Evolutionary conservation across 495 filamentous ascomycete genomes (phyloP), one percentile per base, ranked within the genome.

Genomic region (Lasiosphaeris hirsuta): DNA sequence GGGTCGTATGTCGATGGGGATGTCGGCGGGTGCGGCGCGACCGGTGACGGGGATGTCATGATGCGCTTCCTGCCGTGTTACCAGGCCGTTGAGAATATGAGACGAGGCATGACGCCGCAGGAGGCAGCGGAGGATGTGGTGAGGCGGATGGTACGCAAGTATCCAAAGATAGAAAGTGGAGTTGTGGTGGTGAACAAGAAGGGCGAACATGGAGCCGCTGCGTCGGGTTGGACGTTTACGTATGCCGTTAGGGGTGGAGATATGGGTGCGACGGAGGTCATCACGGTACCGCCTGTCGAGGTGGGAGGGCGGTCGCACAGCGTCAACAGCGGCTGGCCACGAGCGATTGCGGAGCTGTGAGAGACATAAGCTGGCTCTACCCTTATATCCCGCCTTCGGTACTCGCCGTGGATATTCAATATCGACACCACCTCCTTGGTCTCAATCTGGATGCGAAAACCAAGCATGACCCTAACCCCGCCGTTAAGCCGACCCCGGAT

Each of bases 61-160:
- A 77, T 80, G 77, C 73, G 77, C 34, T 76, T 78, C 48, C 50
- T 78, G 33, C 77, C 77, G 33, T 78, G 76, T 57, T 80, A 78
- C 57, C 76, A 78, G 57, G 77, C 75, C 0, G 73, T 80, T 0
- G 77, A 80, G 61, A 78, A 66, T 59, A 33, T 80, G 55, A 66
- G 77, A 33, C 58, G 33, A n/a, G 76, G 77, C 1, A 72, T 76
- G 73, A 59, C 46, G 2, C 76, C 77, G 7, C 56, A 46, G 2
- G 64, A 67, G 15, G 77, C 77, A 1, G 77, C 77, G 1, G 69
- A 78, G 42, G 75, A 78, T 43, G 75, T 69, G 2, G 74, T 80
- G 2, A 53, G 57, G 36, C 62, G 75, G n/a, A 80, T 80, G 73
- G 34, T 78, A 46, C 50, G 66, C 7, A 73, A 71, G 63, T 75